Evolutionary conservation across 306 rosid genomes (phyloP).

Genomic region (Delonix regia): DNA sequence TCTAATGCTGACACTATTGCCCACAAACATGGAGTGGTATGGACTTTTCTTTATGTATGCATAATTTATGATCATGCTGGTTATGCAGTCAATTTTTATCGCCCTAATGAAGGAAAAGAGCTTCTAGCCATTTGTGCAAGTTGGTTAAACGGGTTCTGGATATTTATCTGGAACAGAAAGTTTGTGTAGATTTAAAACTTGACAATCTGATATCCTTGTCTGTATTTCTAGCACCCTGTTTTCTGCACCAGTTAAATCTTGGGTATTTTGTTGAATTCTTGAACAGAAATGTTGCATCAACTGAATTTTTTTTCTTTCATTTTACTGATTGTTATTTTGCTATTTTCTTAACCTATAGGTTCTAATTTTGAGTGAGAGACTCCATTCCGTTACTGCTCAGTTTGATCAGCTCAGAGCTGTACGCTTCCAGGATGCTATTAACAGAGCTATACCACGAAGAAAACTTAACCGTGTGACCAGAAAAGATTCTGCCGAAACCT

Average conservation of each 20-base stretch:
- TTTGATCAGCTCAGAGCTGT: slow-evolving; percentile 95
- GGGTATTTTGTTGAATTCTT: slow-evolving; percentile 17
- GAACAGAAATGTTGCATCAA: slow-evolving; percentile 20
- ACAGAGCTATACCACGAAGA: slow-evolving; percentile 76
- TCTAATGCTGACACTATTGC: slow-evolving; percentile 84
- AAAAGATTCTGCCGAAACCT: slow-evolving; percentile 49
- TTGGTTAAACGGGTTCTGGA: background rate
- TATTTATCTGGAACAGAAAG: background rate
- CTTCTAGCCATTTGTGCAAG: slow-evolving; percentile 9
- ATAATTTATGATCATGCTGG: background rate
- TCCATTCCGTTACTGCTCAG: slow-evolving; percentile 81
- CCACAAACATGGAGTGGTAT: slow-evolving; percentile 99
- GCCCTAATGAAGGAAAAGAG: background rate
- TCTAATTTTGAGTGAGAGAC: slow-evolving; percentile 86
- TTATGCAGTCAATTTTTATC: background rate
- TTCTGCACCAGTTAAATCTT: slow-evolving; percentile 18
- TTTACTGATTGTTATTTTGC: slow-evolving; percentile 23
- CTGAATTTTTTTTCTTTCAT: slow-evolving; percentile 18
- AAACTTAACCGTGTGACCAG: slow-evolving; percentile 54
- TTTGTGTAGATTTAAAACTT: background rate
- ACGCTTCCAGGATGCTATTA: slow-evolving; percentile 90
- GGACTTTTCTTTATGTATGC: slow-evolving; percentile 37
- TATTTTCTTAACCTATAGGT: slow-evolving; percentile 53
- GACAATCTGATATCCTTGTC: background rate
- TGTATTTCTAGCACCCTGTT: background rate